Evolutionary conservation across 257 asterid genomes (phyloP).

Genomic region (Salvia hispanica): DNA sequence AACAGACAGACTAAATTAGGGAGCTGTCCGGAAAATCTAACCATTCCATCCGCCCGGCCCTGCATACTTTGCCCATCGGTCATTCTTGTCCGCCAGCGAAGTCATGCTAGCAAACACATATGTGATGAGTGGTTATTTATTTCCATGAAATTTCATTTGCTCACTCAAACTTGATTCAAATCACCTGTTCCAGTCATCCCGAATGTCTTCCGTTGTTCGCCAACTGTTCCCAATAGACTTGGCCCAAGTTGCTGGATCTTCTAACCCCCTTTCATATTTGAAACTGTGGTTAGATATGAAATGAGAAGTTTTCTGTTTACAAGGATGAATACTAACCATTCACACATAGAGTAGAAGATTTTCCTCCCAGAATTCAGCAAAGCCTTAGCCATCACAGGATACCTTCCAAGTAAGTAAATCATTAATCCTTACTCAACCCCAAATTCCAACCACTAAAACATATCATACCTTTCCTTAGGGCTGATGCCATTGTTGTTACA

Average conservation of each 20-base stretch:
- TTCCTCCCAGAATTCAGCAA: slow-evolving; percentile 79
- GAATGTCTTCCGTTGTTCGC: slow-evolving; percentile 94
- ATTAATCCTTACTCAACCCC: neutral
- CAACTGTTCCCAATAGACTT: slow-evolving; percentile 77
- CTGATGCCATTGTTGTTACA: slow-evolving; percentile 58
- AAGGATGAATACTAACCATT: slow-evolving; percentile 59
- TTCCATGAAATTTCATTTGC: no score
- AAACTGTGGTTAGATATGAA: no score
- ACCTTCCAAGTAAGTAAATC: slow-evolving; percentile 41
- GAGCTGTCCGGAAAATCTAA: slow-evolving; percentile 20
- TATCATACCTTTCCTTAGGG: slow-evolving; percentile 61
- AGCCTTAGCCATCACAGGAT: slow-evolving; percentile 78
- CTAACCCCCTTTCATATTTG: slow-evolving; percentile 63
- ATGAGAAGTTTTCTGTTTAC: no score
- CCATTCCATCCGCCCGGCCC: slow-evolving; percentile 99
- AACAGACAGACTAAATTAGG: neutral
- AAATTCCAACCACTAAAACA: neutral
- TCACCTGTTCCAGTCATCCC: slow-evolving; percentile 80
- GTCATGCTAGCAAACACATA: slow-evolving; percentile 55
- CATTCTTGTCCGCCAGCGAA: slow-evolving; percentile 78
- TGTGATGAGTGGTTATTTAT: neutral
- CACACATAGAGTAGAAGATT: slow-evolving; percentile 87
- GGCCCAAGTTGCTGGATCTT: slow-evolving; percentile 98
- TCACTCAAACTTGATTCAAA: neutral
- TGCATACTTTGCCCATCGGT: slow-evolving; percentile 84